Percentiles rank a stretch among this genome's conserved stretches.
phyloP scores from a whole-genome alignment of 495 filamentous ascomycete species.

The Aspergillus incahuasiensis region DNA sequence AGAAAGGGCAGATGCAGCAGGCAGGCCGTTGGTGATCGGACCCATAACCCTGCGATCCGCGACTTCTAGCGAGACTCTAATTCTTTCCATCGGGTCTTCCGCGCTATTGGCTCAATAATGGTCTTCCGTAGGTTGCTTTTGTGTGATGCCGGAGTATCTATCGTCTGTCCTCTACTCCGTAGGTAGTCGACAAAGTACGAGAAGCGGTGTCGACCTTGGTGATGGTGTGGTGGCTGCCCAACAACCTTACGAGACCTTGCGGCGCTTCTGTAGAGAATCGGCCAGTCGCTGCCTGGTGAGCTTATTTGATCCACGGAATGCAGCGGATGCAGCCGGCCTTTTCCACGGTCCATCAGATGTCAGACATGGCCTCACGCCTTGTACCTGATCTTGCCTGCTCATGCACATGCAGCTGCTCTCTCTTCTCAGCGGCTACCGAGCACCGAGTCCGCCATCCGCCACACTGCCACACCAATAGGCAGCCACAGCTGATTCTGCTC shows the following conservation, averaged over 20 bases:
- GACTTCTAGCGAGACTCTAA: slow-evolving; percentile 1
- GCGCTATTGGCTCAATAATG: slow-evolving; percentile 8
- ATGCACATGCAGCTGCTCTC: background rate
- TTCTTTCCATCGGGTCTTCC: background rate
- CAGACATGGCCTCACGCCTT: background rate
- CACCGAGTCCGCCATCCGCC: slow-evolving; percentile 3
- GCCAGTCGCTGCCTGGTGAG: background rate
- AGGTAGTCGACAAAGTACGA: background rate
- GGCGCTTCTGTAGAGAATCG: no score
- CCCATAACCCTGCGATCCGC: slow-evolving; percentile 4
- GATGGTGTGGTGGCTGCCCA: slow-evolving; percentile 38
- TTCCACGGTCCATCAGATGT: background rate
- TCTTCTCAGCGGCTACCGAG: background rate
- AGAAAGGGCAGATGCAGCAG: background rate
- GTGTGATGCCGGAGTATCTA: no score
- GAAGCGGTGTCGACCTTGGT: background rate
- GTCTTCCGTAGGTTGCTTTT: background rate
- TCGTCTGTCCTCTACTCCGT: background rate
- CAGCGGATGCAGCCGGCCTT: slow-evolving; percentile 4
- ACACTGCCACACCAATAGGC: slow-evolving; percentile 14
- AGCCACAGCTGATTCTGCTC: no score
- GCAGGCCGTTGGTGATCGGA: slow-evolving; percentile 10
- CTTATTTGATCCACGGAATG: slow-evolving; percentile 11
- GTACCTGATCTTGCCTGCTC: slow-evolving; percentile 8
- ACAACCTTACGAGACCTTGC: no score